Conservation (phyloP, 192 early-diverging fungal species). For the Physocladia obscura region DNA sequence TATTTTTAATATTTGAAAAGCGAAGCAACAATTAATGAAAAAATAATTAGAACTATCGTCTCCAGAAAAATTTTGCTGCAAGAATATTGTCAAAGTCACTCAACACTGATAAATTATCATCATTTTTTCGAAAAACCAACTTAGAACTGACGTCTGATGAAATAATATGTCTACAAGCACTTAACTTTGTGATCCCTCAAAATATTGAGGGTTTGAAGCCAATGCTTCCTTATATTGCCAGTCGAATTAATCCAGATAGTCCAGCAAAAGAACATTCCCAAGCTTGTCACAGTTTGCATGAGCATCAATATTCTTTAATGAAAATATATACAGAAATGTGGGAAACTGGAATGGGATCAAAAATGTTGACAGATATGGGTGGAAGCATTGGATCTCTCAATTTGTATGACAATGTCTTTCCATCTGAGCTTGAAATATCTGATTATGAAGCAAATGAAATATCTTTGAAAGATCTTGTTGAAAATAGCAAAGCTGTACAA, state of each 20-base stretch:
- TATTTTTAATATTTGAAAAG: not conserved
- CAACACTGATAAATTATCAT: not conserved
- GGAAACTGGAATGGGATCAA: not conserved
- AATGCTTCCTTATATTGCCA: constrained; percentile 9
- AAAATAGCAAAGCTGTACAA: not conserved
- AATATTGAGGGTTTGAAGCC: not conserved
- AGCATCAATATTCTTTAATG: not conserved
- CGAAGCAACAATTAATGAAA: not conserved
- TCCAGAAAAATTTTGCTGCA: constrained; percentile 9
- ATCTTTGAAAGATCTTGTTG: not conserved
- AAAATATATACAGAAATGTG: not conserved
- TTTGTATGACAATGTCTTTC: constrained; percentile 1
- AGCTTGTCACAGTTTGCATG: not conserved
- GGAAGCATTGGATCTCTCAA: not conserved
- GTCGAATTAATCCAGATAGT: not conserved
- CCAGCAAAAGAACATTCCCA: not conserved
- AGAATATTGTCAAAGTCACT: not conserved
- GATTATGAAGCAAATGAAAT: not conserved
- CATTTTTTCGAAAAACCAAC: not conserved
- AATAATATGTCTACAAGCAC: not conserved
- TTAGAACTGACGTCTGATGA: constrained; percentile 1
- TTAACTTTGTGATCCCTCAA: not conserved
- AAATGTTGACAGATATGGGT: not conserved
- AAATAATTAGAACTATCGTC: constrained; percentile 5
- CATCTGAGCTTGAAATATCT: not conserved